These are phyloP conservation scores for Melanopsichium pennsylvanicum DNA, from an alignment of 1,284 basidiomycete genomes.

Conservation along the genomic window DNA sequence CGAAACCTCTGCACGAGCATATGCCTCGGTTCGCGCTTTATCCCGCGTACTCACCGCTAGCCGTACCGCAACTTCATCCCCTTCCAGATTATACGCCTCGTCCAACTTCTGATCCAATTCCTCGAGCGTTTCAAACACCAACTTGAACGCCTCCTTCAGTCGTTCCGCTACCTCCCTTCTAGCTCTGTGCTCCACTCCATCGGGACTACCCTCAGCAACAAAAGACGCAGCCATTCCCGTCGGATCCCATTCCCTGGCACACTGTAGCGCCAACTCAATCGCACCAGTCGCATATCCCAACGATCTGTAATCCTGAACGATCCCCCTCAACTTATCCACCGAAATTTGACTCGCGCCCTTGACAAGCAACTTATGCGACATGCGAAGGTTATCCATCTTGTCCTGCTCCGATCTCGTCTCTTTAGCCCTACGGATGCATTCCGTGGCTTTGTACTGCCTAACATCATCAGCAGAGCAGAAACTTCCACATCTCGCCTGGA, in stretches of 20 bases:
- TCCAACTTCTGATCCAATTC: slow-evolving; percentile 74
- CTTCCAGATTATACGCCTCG: slow-evolving; percentile 40
- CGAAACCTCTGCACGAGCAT: slow-evolving; percentile 74
- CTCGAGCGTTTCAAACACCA: slow-evolving; percentile 74
- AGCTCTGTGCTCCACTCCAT: slow-evolving; percentile 72
- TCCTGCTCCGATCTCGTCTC: slow-evolving; percentile 75
- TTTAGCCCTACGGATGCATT: slow-evolving; percentile 87
- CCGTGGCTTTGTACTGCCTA: slow-evolving; percentile 96
- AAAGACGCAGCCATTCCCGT: slow-evolving; percentile 69
- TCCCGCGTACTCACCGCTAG: slow-evolving; percentile 47
- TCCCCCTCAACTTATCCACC: slow-evolving; percentile 82
- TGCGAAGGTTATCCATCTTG: slow-evolving; percentile 24
- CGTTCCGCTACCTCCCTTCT: slow-evolving; percentile 70
- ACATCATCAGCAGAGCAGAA: slow-evolving; percentile 99
- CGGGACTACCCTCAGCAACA: slow-evolving; percentile 73
- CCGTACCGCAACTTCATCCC: slow-evolving; percentile 54
- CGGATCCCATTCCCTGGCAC: slow-evolving; percentile 81
- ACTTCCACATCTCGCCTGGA: slow-evolving; percentile 92
- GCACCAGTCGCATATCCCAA: slow-evolving; percentile 84
- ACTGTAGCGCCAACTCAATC: slow-evolving; percentile 83
- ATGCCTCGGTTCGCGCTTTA: slow-evolving; percentile 55
- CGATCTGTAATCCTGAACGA: slow-evolving; percentile 84
- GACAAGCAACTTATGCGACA: slow-evolving; percentile 74
- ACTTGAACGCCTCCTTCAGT: slow-evolving; percentile 74
- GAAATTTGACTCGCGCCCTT: slow-evolving; percentile 86